These are phyloP conservation scores for Penicillium alfredii DNA, from an alignment of 495 filamentous ascomycete genomes.

Conservation along the genomic window DNA sequence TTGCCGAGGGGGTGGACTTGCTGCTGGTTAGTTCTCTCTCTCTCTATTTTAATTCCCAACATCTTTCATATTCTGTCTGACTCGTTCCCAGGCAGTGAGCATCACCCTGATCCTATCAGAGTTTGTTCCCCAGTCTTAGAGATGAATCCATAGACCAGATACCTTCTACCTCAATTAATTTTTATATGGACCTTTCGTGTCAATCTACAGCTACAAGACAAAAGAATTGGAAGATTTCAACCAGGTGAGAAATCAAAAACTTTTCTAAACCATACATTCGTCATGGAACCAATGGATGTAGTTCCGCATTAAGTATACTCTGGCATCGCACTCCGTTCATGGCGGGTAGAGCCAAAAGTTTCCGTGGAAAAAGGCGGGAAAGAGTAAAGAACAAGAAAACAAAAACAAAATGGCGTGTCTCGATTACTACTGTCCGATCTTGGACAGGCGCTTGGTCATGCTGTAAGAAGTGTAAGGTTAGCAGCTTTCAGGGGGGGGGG, in stretches of 20 bases:
- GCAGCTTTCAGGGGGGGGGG: too few species aligned
- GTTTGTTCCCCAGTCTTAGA: too few species aligned
- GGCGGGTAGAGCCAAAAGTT: conserved; percentile 1
- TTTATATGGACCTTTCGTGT: too few species aligned
- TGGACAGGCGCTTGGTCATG: conserved; percentile 50
- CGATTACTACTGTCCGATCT: conserved; percentile 26
- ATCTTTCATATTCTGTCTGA: not conserved
- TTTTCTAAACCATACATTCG: conserved; percentile 27
- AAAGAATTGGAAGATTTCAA: too few species aligned
- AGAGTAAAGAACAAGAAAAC: conserved; percentile 3
- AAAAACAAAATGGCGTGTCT: conserved; percentile 3
- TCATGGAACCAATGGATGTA: conserved; percentile 15
- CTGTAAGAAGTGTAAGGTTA: conserved; percentile 17
- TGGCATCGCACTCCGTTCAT: not conserved
- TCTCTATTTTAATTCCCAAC: not conserved
- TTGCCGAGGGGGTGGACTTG: conserved; percentile 25
- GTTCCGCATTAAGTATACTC: conserved; percentile 19
- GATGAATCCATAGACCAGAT: too few species aligned
- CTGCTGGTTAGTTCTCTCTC: conserved; percentile 15
- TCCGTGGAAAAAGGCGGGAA: conserved; percentile 2
- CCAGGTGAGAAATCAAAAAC: conserved; percentile 6
- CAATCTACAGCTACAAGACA: too few species aligned
- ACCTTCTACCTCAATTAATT: too few species aligned
- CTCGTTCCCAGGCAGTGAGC: conserved; percentile 21
- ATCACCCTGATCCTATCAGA: conserved; percentile 21